Conservation (phyloP, 176 grass and related monocot genomes). For the Rhynchospora tenuis region DNA sequence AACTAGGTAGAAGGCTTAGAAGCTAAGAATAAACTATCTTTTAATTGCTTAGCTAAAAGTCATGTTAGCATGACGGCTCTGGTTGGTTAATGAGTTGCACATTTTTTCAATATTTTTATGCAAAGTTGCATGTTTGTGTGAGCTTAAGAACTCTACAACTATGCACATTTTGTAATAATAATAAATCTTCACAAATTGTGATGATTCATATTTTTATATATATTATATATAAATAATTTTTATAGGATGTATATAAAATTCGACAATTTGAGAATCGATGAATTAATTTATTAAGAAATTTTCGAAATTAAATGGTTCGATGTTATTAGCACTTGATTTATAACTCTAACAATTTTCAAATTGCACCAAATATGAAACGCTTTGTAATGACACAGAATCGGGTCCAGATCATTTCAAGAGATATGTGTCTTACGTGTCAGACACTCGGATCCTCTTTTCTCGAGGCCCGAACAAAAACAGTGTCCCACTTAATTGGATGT, state of each 20-base stretch:
- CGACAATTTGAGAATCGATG: background rate
- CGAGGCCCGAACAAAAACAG: too few species aligned
- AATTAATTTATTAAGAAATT: background rate
- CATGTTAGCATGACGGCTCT: background rate
- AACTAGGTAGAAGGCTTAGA: background rate
- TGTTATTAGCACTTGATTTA: too few species aligned
- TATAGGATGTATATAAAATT: background rate
- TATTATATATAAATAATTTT: background rate
- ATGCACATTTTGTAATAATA: background rate
- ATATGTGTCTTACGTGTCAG: too few species aligned
- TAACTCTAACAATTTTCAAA: too few species aligned
- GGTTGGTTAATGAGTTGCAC: background rate
- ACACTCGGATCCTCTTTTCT: too few species aligned
- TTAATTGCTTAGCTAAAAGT: background rate
- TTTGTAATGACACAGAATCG: too few species aligned
- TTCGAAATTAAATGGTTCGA: background rate
- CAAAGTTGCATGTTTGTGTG: background rate
- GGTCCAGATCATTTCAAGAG: too few species aligned
- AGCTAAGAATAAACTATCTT: background rate
- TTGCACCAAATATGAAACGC: too few species aligned
- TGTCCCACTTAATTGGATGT: background rate
- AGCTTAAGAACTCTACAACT: background rate
- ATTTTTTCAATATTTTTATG: background rate
- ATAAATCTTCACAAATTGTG: background rate
- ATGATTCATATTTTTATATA: background rate